Evolutionary conservation across 306 rosid species (phyloP), one percentile per base, ranked within the genome.

Genomic region (Gastrolobium villosum): DNA sequence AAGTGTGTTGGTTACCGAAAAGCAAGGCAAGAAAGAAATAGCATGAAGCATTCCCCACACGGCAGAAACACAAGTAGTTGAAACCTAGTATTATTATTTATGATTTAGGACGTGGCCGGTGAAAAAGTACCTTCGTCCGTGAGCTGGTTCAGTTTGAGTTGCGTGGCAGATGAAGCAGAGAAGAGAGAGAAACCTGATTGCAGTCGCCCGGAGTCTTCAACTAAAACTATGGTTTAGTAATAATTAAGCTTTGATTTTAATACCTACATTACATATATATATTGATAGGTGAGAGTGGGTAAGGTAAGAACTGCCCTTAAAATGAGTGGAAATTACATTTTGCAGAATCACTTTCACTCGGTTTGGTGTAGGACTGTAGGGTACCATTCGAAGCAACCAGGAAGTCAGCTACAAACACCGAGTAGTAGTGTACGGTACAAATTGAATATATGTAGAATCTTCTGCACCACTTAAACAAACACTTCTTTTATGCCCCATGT

Each of bases 311-410:
- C 3, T 57, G 39, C 14, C 39, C 37, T 57, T 7, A 10, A 31
- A 8, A 57, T 30, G 13, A 46, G 32, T 13, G 4, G 8, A 34
- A 71, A 26, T 5, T 40, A 39, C 77, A 72, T 10, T 44, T n/a
- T 32, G 45, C 31, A 15, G 54, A 10, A 3, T 71, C 28, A 6
- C 53, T 49, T 3, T 53, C 7, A 71, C 76, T 71, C 76, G 76
- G 76, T 71, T 54, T 0, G 9, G 48, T 70, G 49, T 61, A 70
- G 50, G 13, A 49, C 2, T n/a, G 74, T 49, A n/a, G 28, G 55
- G 26, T 49, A 13, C 1, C 5, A 13, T 56, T 34, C 5, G 75
- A 49, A 70, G 75, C 3, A 34, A 50, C 75, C 1, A 50, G 20
- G 75, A 70, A 70, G 62, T 52, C 61, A 13, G 26, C 56, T 45